Conservation (phyloP, 352 stramenopile genomes). For the Pythium coloratum region DNA sequence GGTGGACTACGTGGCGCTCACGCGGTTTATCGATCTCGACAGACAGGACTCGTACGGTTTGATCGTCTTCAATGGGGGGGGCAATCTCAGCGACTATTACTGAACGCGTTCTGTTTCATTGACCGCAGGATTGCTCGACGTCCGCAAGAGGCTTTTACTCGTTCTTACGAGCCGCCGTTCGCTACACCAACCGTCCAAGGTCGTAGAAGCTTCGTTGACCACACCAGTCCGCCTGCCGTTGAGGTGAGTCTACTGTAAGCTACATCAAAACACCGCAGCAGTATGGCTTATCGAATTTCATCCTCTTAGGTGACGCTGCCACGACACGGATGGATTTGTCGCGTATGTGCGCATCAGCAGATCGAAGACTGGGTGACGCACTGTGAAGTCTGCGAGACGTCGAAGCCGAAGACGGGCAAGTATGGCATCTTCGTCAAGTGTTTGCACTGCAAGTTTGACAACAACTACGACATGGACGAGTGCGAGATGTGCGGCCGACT, state of each 20-base stretch:
- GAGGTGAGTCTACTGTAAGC: conserved; percentile 15
- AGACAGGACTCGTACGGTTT: conserved; percentile 47
- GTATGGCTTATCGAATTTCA: no score
- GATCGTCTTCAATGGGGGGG: no score
- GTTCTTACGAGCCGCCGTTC: conserved; percentile 33
- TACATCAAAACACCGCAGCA: no score
- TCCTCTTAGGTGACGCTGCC: conserved; percentile 24
- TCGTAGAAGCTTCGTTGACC: conserved; percentile 34
- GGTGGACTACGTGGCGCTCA: conserved; percentile 57
- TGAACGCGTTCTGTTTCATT: no score
- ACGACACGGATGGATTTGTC: conserved; percentile 62
- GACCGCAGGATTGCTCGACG: conserved; percentile 6
- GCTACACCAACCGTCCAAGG: conserved; percentile 34
- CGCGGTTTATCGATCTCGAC: conserved; percentile 51
- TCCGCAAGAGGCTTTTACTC: conserved; percentile 22
- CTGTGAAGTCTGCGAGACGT: conserved; percentile 73
- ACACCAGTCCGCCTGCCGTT: conserved; percentile 32
- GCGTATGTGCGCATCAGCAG: conserved; percentile 68
- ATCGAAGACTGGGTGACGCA: conserved; percentile 67
- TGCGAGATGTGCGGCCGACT: conserved; percentile 66
- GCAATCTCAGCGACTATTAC: no score
- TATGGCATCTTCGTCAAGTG: conserved; percentile 61
- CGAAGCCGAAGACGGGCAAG: conserved; percentile 47
- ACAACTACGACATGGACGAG: conserved; percentile 70
- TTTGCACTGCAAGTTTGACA: conserved; percentile 69